A percentile compares a stretch with the other conserved stretches of the same genome.
phyloP scores from a whole-genome alignment of 768 basidiomycete genomes.

The Gautieria morchelliformis region DNA sequence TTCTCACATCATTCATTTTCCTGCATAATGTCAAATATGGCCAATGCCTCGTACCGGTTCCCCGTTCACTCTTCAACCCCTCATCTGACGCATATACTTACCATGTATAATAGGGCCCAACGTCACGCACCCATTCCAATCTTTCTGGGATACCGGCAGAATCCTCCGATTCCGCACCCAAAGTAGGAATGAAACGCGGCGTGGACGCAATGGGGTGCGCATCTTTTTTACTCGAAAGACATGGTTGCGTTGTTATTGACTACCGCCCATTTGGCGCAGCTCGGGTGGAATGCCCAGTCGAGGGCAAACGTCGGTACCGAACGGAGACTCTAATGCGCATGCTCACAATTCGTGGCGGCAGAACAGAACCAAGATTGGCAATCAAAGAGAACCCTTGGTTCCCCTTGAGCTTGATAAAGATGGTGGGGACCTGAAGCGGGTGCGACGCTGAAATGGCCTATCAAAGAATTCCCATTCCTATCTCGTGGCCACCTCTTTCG shows the following conservation, averaged over 20 bases:
- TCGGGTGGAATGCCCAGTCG: not conserved
- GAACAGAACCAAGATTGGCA: not conserved
- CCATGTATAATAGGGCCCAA: not conserved
- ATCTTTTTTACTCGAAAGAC: not conserved
- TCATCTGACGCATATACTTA: not conserved
- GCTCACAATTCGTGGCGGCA: not conserved
- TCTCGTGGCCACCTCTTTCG: too few relatives aligned
- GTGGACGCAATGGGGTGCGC: slow-evolving; percentile 25
- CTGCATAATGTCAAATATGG: too few relatives aligned
- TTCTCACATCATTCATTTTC: too few relatives aligned
- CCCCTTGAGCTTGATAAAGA: slow-evolving; percentile 14
- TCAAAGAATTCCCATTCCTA: too few relatives aligned
- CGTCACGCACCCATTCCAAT: not conserved
- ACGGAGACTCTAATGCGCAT: not conserved
- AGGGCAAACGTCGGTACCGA: not conserved
- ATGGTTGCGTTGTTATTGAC: not conserved
- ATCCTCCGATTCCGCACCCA: not conserved
- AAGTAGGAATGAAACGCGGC: slow-evolving; percentile 22
- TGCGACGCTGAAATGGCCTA: slow-evolving; percentile 24
- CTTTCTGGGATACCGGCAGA: not conserved
- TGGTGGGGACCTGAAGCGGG: slow-evolving; percentile 38
- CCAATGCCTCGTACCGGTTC: too few relatives aligned
- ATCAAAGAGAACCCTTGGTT: slow-evolving; percentile 5
- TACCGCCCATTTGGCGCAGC: slow-evolving; percentile 1
- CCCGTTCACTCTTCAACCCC: not conserved